Evolutionary conservation across 768 basidiomycete species (phyloP).

Genomic region (Boletus vermiculosoides): DNA sequence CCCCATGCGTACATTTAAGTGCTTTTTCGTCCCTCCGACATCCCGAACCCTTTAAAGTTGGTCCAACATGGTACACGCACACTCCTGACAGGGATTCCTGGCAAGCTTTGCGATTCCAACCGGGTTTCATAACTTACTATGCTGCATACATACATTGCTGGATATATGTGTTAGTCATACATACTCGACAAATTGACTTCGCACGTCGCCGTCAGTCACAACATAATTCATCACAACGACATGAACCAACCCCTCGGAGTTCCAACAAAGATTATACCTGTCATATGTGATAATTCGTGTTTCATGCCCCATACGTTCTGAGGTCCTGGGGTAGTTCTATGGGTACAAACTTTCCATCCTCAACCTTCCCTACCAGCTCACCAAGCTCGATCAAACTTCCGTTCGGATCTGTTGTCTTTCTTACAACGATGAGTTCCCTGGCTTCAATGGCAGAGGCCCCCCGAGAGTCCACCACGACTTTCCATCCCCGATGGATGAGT

Average conservation of each 20-base stretch:
- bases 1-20: too few species aligned
- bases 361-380: conserved; percentile 42
- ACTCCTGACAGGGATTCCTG: too few species aligned
- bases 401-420: conserved; percentile 38
- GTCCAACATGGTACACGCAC: too few species aligned
- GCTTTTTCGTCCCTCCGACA: too few species aligned
- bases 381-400: conserved; percentile 62
- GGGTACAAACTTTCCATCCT: conserved; percentile 8
- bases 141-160: too few species aligned
- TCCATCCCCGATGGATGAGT: conserved; percentile 54
- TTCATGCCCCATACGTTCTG: conserved; percentile 46
- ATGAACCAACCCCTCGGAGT: too few species aligned
- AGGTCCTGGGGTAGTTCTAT: conserved; percentile 14
- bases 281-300: conserved; percentile 20
- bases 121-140: too few species aligned
- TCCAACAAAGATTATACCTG: not conserved
- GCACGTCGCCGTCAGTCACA: not conserved
- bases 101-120: too few species aligned
- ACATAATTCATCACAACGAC: not conserved
- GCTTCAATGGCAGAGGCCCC: conserved; percentile 73
- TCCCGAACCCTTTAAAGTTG: too few species aligned
- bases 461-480: conserved; percentile 72
- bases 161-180: not conserved
- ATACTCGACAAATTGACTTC: not conserved
- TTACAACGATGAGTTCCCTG: conserved; percentile 66